Evolutionary conservation across 2,329 filamentous ascomycete species (phyloP).

Genomic region (Sarocladium brachiariae): DNA sequence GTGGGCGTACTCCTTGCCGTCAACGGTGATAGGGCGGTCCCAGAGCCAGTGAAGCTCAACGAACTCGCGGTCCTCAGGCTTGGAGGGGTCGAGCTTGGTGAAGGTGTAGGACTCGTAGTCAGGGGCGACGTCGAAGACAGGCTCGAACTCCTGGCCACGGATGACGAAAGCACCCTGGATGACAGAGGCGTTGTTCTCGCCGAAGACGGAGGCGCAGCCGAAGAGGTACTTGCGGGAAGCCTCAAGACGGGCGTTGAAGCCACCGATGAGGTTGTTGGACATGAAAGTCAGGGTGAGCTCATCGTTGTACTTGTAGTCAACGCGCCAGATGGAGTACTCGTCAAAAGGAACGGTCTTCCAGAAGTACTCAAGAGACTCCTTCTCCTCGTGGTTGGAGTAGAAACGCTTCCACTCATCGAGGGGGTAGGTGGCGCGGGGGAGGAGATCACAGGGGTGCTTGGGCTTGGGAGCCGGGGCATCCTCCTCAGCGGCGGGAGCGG

Average conservation of each 20-base stretch:
- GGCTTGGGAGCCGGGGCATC: slow-evolving; percentile 67
- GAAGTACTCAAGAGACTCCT: slow-evolving; percentile 89
- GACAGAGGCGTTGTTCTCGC: slow-evolving; percentile 79
- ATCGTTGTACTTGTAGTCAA: slow-evolving; percentile 98
- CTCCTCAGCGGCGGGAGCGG: slow-evolving; percentile 31
- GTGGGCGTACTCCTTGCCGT: slow-evolving; percentile 84
- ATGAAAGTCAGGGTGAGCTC: slow-evolving; percentile 98
- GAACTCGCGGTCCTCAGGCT: slow-evolving; percentile 76
- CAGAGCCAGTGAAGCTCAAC: slow-evolving; percentile 85
- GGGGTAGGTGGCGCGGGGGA: slow-evolving; percentile 71
- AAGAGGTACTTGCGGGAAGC: slow-evolving; percentile 97
- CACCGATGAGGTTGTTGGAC: slow-evolving; percentile 96
- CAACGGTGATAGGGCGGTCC: slow-evolving; percentile 74
- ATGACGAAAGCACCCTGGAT: slow-evolving; percentile 92
- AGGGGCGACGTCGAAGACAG: slow-evolving; percentile 93
- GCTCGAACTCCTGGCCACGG: slow-evolving; percentile 78
- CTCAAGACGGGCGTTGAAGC: slow-evolving; percentile 97
- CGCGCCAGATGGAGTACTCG: slow-evolving; percentile 92
- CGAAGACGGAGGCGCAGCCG: slow-evolving; percentile 83
- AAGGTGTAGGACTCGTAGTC: slow-evolving; percentile 96
- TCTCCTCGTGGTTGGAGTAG: slow-evolving; percentile 93
- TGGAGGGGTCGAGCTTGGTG: slow-evolving; percentile 89
- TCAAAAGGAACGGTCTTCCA: slow-evolving; percentile 93
- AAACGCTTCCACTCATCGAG: slow-evolving; percentile 98
- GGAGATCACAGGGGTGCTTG: slow-evolving; percentile 90